A percentile compares a stretch with the other conserved stretches of the same genome.
These are phyloP conservation scores for Aspergillus flavus DNA, from an alignment of 2,329 filamentous ascomycete species.

Conservation along the genomic window DNA sequence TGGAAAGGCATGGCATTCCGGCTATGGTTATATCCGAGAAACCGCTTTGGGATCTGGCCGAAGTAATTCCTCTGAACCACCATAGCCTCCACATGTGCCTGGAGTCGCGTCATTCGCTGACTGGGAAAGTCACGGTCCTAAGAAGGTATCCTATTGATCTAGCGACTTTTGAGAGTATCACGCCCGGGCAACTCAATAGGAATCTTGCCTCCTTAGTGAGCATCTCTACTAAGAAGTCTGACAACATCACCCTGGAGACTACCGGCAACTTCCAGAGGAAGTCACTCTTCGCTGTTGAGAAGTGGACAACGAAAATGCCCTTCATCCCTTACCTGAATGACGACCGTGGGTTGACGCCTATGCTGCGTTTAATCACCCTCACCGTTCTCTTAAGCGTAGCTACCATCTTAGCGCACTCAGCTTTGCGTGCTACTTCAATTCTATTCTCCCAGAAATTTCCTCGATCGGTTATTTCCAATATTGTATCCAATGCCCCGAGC, in stretches of 20 bases:
- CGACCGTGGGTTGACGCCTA: constrained; percentile 26
- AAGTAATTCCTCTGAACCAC: constrained; percentile 42
- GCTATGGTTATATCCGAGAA: constrained; percentile 49
- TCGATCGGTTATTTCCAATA: constrained; percentile 26
- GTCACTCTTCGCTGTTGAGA: constrained; percentile 25
- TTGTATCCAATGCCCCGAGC: constrained; percentile 17
- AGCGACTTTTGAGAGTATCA: constrained; percentile 50
- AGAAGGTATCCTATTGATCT: constrained; percentile 50
- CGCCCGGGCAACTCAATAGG: constrained; percentile 49
- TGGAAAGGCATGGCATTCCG: constrained; percentile 47
- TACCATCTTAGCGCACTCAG: constrained; percentile 35
- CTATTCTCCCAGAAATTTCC: constrained; percentile 29
- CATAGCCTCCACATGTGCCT: constrained; percentile 48
- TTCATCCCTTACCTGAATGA: constrained; percentile 25
- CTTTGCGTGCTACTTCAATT: constrained; percentile 27
- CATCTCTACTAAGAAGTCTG: constrained; percentile 31
- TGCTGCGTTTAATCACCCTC: constrained; percentile 33
- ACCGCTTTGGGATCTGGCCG: constrained; percentile 42
- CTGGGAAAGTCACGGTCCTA: constrained; percentile 37
- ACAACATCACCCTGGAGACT: constrained; percentile 21
- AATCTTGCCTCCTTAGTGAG: constrained; percentile 48
- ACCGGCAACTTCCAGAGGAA: constrained; percentile 13
- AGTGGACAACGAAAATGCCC: constrained; percentile 28
- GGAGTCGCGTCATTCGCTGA: constrained; percentile 39
- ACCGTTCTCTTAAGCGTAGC: constrained; percentile 31